phyloP scores from a whole-genome alignment of 805 yeast genomes.

The Candida broadrunensis region DNA sequence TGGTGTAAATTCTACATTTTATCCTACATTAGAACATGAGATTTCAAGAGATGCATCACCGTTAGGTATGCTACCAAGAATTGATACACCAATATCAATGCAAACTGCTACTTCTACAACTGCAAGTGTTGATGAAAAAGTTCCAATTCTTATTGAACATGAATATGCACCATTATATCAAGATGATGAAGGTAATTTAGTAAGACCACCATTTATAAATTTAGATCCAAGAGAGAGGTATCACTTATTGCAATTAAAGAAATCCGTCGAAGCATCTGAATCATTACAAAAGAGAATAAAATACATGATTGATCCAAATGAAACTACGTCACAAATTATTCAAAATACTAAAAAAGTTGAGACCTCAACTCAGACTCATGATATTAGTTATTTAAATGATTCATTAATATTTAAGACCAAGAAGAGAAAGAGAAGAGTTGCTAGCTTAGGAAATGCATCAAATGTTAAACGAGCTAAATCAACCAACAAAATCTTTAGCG shows the following conservation, averaged over 20 bases:
- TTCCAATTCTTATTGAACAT: conserved; percentile 17
- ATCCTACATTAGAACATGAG: neutral
- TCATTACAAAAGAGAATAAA: conserved; percentile 29
- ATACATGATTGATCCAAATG: conserved; percentile 40
- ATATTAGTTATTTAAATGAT: conserved; percentile 23
- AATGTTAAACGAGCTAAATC: conserved; percentile 15
- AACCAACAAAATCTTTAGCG: conserved; percentile 25
- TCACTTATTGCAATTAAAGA: conserved; percentile 37
- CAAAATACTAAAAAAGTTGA: conserved; percentile 31
- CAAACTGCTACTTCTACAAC: neutral
- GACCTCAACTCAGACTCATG: conserved; percentile 41
- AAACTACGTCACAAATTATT: conserved; percentile 26
- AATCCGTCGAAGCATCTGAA: conserved; percentile 34
- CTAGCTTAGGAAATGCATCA: conserved; percentile 6
- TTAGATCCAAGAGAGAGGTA: conserved; percentile 43
- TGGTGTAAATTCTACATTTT: conserved; percentile 4
- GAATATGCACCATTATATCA: conserved; percentile 33
- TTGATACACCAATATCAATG: neutral
- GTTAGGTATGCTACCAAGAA: neutral
- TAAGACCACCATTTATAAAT: conserved; percentile 43
- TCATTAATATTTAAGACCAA: conserved; percentile 22
- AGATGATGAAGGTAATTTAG: conserved; percentile 36
- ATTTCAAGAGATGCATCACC: neutral
- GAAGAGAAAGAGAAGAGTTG: conserved; percentile 1
- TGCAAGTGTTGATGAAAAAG: conserved; percentile 2